A percentile compares a stretch with the other conserved stretches of the same genome.
Conservation (phyloP, 202 grass and related monocot genomes). For the Panicum hallii region DNA sequence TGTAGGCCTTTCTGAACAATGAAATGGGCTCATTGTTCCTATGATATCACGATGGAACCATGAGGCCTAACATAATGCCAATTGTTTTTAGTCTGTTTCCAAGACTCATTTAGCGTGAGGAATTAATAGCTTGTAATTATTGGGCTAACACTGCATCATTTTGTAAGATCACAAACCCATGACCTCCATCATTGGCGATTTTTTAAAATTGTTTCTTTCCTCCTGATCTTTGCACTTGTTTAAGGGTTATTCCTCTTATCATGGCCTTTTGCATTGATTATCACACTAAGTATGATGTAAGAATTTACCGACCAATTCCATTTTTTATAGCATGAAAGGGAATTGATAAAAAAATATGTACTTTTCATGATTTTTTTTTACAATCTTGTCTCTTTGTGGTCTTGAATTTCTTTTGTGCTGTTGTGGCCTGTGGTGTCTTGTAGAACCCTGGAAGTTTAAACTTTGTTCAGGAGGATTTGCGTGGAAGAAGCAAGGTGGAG, state of each 20-base stretch:
- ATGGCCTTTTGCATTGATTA: neutral
- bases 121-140: neutral
- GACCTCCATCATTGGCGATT: neutral
- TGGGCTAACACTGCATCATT: neutral
- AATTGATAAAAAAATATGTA: neutral
- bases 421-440: conserved; percentile 9
- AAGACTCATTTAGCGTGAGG: neutral
- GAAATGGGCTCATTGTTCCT: neutral
- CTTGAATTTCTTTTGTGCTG: conserved; percentile 4
- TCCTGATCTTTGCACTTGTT: neutral
- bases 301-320: neutral
- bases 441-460: conserved; percentile 88
- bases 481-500: conserved; percentile 93
- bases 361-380: neutral
- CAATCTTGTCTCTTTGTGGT: neutral
- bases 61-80: neutral
- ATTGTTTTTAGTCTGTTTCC: neutral
- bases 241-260: conserved; percentile 2
- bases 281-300: neutral
- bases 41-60: neutral
- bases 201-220: neutral
- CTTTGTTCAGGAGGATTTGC: conserved; percentile 74
- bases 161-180: conserved; percentile 24
- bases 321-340: neutral
- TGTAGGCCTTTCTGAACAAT: neutral